A percentile compares a stretch with the other conserved stretches of the same genome.
Evolutionary conservation across 2,329 filamentous ascomycete species (phyloP).

Genomic region (Orbilia blumenaviensis): DNA sequence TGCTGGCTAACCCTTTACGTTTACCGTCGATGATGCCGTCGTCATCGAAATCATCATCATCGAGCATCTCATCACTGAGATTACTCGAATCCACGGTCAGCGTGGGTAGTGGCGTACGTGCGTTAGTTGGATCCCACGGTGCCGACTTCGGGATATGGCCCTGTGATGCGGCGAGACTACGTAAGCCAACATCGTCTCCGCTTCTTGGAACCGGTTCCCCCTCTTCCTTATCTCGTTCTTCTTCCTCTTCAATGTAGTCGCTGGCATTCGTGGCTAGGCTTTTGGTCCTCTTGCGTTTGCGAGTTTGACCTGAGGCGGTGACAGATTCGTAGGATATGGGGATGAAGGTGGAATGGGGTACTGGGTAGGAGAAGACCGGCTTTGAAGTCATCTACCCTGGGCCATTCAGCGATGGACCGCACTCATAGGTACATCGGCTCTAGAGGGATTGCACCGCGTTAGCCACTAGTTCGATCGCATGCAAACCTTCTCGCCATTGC

Average conservation of each 20-base stretch:
- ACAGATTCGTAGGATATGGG: slow-evolving; percentile 46
- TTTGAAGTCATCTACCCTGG: slow-evolving; percentile 52
- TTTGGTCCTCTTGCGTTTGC: slow-evolving; percentile 50
- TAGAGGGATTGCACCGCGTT: neutral
- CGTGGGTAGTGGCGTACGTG: slow-evolving; percentile 28
- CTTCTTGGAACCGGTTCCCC: neutral
- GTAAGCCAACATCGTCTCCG: slow-evolving; percentile 37
- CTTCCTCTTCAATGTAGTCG: slow-evolving; percentile 12
- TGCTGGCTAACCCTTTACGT: slow-evolving; percentile 19
- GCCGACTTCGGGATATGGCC: slow-evolving; percentile 5
- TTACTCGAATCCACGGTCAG: slow-evolving; percentile 1
- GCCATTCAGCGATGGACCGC: slow-evolving; percentile 43
- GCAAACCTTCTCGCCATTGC: slow-evolving; percentile 4
- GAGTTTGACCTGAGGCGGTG: slow-evolving; percentile 34
- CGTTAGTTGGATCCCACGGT: slow-evolving; percentile 23
- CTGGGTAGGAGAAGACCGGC: slow-evolving; percentile 48
- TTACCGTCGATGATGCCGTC: slow-evolving; percentile 13
- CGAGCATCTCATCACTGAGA: neutral
- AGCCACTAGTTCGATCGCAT: neutral
- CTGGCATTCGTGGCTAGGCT: slow-evolving; percentile 40
- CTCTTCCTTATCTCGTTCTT: slow-evolving; percentile 6
- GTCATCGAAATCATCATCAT: neutral
- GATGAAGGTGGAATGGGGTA: slow-evolving; percentile 52
- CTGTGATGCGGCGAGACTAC: slow-evolving; percentile 12
- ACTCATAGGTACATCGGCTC: slow-evolving; percentile 49